Percentiles rank a stretch among this genome's conserved stretches.
Evolutionary conservation across 140 eudicot genomes (phyloP).

Genomic region (Anethum foeniculum): DNA sequence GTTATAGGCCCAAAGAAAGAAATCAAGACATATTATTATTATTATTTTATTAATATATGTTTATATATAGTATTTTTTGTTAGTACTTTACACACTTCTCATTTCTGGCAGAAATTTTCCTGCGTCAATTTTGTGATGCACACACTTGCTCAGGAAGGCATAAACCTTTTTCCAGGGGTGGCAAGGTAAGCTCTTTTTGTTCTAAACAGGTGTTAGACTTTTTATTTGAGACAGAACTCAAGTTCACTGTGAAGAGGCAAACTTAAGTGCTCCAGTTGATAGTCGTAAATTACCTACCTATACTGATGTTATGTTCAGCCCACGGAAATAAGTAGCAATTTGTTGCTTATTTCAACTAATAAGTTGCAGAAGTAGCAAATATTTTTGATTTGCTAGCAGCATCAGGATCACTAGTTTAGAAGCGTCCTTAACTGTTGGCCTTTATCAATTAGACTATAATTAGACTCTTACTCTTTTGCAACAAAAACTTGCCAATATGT

Average conservation of each 20-base stretch:
- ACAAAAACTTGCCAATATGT: background rate
- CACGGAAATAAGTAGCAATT: background rate
- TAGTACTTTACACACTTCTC: conserved; percentile 9
- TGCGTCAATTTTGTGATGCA: conserved; percentile 81
- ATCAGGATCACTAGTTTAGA: background rate
- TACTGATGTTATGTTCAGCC: background rate
- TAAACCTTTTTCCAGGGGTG: conserved; percentile 79
- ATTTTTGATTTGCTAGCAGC: background rate
- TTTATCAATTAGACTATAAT: background rate
- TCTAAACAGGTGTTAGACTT: background rate
- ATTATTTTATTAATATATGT: background rate
- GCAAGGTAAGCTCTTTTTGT: conserved; percentile 46
- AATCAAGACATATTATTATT: background rate
- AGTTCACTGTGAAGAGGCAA: conserved; percentile 4
- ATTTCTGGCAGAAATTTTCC: conserved; percentile 52
- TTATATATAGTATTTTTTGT: background rate
- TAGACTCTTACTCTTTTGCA: background rate
- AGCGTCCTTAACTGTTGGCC: background rate
- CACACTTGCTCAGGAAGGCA: conserved; percentile 61
- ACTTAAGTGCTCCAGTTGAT: background rate
- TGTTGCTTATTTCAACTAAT: background rate
- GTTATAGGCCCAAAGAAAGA: background rate
- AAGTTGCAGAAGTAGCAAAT: background rate
- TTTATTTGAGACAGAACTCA: background rate
- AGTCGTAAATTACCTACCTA: background rate